Conservation (phyloP, 202 grass and related monocot species). For the Setaria viridis region DNA sequence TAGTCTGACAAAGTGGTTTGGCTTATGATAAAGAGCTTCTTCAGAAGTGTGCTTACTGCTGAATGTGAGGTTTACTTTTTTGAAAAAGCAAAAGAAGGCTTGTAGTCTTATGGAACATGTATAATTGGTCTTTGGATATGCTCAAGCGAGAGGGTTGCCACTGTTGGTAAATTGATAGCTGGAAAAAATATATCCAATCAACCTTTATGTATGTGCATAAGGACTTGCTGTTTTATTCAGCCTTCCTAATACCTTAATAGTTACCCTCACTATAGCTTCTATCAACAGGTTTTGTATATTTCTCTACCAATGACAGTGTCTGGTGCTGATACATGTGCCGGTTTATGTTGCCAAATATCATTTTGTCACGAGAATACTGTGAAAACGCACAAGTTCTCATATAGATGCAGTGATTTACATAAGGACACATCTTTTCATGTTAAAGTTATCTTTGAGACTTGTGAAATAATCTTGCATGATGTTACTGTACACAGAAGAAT, state of each 20-base stretch:
- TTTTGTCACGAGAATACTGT: conserved; percentile 25
- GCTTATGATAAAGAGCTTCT: conserved; percentile 27
- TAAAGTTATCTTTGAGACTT: conserved; percentile 15
- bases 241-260: not conserved
- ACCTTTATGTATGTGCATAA: conserved; percentile 26
- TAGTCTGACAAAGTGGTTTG: conserved; percentile 17
- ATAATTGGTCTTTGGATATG: conserved; percentile 23
- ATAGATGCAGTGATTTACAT: conserved; percentile 37
- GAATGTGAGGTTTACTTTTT: conserved; percentile 34
- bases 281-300: conserved; percentile 34
- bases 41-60: conserved; percentile 42
- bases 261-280: conserved; percentile 22
- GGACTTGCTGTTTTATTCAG: conserved; percentile 13
- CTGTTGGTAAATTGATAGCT: conserved; percentile 37
- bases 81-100: conserved; percentile 23
- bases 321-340: conserved; percentile 23
- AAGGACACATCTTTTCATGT: not conserved
- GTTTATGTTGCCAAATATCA: conserved; percentile 21
- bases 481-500: conserved; percentile 13
- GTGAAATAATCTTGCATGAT: conserved; percentile 31
- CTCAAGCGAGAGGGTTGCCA: conserved; percentile 18
- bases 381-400: conserved; percentile 9
- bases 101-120: conserved; percentile 44
- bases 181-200: conserved; percentile 30
- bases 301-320: conserved; percentile 4